Base-by-base conservation (phyloP, 2,329 filamentous ascomycete genomes). In the Ophiostoma sp. region DNA sequence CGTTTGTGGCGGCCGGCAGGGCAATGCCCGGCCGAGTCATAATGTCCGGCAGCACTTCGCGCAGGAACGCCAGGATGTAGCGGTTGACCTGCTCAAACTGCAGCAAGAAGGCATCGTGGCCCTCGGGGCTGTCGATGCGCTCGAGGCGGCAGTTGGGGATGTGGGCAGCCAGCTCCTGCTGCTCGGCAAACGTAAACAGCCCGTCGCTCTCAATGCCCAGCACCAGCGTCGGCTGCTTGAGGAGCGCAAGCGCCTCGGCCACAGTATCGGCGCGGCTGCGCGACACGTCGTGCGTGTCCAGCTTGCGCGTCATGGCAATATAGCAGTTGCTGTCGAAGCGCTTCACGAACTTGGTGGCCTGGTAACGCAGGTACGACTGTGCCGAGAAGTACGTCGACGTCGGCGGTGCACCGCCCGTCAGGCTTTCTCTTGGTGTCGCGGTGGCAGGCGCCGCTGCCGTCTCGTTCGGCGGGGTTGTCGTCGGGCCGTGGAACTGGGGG, bases 321-420 rank as follows among this genome's bases (percentile, higher is more conserved):
- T 99, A 99, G 81, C 95, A 99, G 78, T 99, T 99, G 75, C 93
- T 92, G 78, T 99, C 95, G 77, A 98, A 99, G 9, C 95, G 90
- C 78, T 91, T 93, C 74, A 98, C 95, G 74, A 99, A 99, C 78
- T 99, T 99, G 74, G 89, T 86, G 68, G 93, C 94, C 79, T 99
- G 95, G 78, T 99, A 99, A 27, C 95, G 90, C 60, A 99, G 85
- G 78, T 99, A 99, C 0, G 93, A 97, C 77, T 99, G 95, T 0
- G 95, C 95, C 0, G 95, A 98, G 79, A 98, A 99, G 79, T 97
- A 97, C n/a, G 92, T 95, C 6, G 84, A 78, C 8, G 84, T 78
- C 0, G 86, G 84, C 67, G 83, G 87, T 75, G 81, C 82, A 66
- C 82, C 83, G 68, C 82, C 83, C 0, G 82, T 81, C 38, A 84